Conservation (phyloP, 805 yeast genomes). For the Candida nanaspora region DNA sequence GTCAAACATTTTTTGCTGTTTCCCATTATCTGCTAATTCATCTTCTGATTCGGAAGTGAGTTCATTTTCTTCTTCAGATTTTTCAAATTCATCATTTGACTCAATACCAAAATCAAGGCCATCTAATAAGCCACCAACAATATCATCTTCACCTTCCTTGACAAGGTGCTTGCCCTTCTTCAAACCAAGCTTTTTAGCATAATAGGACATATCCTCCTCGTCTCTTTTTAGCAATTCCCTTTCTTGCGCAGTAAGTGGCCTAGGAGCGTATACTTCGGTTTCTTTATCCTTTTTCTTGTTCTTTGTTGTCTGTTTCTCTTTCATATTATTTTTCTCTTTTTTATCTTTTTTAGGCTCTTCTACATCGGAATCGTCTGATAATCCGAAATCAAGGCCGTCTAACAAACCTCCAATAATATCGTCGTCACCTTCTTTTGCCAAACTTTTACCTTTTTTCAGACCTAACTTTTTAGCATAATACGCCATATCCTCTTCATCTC, state of each 20-base stretch:
- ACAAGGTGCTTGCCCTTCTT: slow-evolving; percentile 45
- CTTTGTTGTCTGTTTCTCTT: too few relatives aligned
- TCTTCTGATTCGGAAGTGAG: slow-evolving; percentile 3
- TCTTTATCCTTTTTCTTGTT: slow-evolving; percentile 6
- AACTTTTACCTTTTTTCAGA: slow-evolving; percentile 33
- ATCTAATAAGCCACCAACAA: slow-evolving; percentile 75
- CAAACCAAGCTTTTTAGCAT: slow-evolving; percentile 75
- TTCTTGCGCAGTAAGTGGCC: slow-evolving; percentile 34
- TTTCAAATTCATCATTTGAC: slow-evolving; percentile 7
- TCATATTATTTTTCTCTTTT: slow-evolving; percentile 4
- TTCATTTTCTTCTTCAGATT: slow-evolving; percentile 8
- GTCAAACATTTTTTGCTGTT: slow-evolving; percentile 11
- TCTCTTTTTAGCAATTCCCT: slow-evolving; percentile 46
- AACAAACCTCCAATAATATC: not conserved
- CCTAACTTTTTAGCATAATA: slow-evolving; percentile 78
- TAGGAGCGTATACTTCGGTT: slow-evolving; percentile 10
- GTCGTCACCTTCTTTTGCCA: slow-evolving; percentile 2
- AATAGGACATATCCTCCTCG: slow-evolving; percentile 74
- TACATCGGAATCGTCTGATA: slow-evolving; percentile 12
- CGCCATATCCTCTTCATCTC: slow-evolving; percentile 70
- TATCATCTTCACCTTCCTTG: slow-evolving; percentile 59
- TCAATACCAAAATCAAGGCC: slow-evolving; percentile 53
- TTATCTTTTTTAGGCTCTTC: slow-evolving; percentile 9
- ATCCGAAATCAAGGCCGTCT: slow-evolving; percentile 16
- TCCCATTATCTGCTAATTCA: too few relatives aligned